Evolutionary conservation across 768 basidiomycete species (phyloP).

Genomic region (Mycena belliarum): DNA sequence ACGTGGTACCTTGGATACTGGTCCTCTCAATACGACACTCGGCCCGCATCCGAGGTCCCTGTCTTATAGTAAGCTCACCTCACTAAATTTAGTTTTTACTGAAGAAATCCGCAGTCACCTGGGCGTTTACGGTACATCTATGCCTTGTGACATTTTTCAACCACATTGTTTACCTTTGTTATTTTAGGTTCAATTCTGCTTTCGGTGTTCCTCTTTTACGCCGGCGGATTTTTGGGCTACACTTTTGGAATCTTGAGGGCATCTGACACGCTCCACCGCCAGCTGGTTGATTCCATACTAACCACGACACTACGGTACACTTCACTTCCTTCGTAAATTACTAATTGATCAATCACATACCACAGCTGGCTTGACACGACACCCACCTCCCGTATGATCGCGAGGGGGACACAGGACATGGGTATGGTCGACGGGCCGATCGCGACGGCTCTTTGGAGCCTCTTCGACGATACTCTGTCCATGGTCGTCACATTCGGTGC

Average conservation of each 20-base stretch:
- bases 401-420: slow-evolving; percentile 69
- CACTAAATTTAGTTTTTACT: neutral
- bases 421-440: slow-evolving; percentile 53
- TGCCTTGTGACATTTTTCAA: neutral
- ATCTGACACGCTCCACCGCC: slow-evolving; percentile 53
- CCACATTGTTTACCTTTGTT: slow-evolving; percentile 48
- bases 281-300: slow-evolving; percentile 55
- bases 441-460: slow-evolving; percentile 27
- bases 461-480: slow-evolving; percentile 31
- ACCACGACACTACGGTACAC: slow-evolving; percentile 59
- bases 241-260: slow-evolving; percentile 40
- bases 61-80: slow-evolving; percentile 35
- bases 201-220: slow-evolving; percentile 33
- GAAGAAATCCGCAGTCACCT: slow-evolving; percentile 41
- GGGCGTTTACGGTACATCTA: slow-evolving; percentile 33
- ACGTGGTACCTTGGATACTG: slow-evolving; percentile 47
- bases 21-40: slow-evolving; percentile 43
- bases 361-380: slow-evolving; percentile 52
- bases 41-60: slow-evolving; percentile 32
- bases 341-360: neutral
- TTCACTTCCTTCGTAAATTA: too few species aligned
- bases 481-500: slow-evolving; percentile 46
- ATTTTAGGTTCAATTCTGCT: slow-evolving; percentile 3
- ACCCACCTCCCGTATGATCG: slow-evolving; percentile 54
- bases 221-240: neutral